Conservation (phyloP, 768 basidiomycete genomes). For the Podaxis sp. region DNA sequence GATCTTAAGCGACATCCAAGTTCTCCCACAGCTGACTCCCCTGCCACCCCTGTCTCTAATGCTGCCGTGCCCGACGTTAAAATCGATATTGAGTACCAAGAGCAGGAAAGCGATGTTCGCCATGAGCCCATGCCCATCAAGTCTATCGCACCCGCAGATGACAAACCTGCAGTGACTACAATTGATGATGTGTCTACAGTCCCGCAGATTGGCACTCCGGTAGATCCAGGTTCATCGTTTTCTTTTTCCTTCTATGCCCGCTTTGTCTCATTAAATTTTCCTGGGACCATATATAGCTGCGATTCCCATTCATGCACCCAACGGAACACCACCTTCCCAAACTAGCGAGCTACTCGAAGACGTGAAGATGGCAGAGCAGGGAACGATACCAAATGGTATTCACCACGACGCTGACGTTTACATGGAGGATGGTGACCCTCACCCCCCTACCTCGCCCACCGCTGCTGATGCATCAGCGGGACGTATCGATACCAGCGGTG, state of each 20-base stretch:
- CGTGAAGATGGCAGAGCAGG: slow-evolving; percentile 56
- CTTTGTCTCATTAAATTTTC: slow-evolving; percentile 19
- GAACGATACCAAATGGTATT: slow-evolving; percentile 31
- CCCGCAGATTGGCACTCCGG: slow-evolving; percentile 42
- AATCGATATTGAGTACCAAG: slow-evolving; percentile 60
- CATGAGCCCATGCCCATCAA: slow-evolving; percentile 58
- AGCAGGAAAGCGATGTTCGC: slow-evolving; percentile 68
- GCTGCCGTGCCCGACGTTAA: slow-evolving; percentile 51
- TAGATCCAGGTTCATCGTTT: slow-evolving; percentile 46
- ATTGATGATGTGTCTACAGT: slow-evolving; percentile 43
- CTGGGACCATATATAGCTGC: slow-evolving; percentile 34
- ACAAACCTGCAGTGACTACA: slow-evolving; percentile 16
- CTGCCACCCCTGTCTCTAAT: slow-evolving; percentile 60
- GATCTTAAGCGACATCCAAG: slow-evolving; percentile 31
- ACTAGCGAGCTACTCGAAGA: slow-evolving; percentile 46
- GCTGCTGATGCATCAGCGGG: slow-evolving; percentile 41
- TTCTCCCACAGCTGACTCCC: slow-evolving; percentile 51
- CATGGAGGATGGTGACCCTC: slow-evolving; percentile 44
- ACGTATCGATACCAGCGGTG: slow-evolving; percentile 32
- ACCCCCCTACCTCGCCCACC: slow-evolving; percentile 38
- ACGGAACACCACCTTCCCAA: slow-evolving; percentile 46
- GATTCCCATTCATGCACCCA: slow-evolving; percentile 43
- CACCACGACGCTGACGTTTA: slow-evolving; percentile 36
- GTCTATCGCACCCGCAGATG: slow-evolving; percentile 37
- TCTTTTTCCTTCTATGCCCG: slow-evolving; percentile 22